phyloP scores from a whole-genome alignment of 208 protist genomes.

The Trypanosomatidae sp. region DNA sequence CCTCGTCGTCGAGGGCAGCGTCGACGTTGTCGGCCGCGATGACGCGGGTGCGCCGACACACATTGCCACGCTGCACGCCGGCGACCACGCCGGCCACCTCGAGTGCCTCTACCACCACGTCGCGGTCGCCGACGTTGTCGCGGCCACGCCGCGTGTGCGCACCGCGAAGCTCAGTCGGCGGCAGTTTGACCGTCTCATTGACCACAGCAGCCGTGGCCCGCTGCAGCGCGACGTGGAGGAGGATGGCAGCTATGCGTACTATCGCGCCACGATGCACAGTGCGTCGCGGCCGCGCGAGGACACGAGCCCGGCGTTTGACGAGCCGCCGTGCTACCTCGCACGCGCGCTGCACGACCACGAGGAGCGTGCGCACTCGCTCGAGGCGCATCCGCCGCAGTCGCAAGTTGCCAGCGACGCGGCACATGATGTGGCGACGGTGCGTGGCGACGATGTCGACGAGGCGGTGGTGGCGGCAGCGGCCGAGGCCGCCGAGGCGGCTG shows the following conservation, averaged over 20 bases:
- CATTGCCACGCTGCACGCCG: slow-evolving; percentile 19
- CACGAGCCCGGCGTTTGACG: slow-evolving; percentile 22
- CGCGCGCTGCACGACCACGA: slow-evolving; percentile 8
- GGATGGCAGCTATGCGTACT: slow-evolving; percentile 25
- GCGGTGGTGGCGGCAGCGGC: no score
- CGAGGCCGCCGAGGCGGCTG: no score
- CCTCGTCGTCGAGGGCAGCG: slow-evolving; percentile 48
- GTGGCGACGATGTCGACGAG: no score
- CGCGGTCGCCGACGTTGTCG: slow-evolving; percentile 40
- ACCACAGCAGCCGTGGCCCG: slow-evolving; percentile 10
- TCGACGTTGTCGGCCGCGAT: slow-evolving; percentile 25
- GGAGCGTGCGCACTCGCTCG: background rate
- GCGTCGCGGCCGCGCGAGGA: slow-evolving; percentile 16
- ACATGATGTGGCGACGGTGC: no score
- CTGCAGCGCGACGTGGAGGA: slow-evolving; percentile 19
- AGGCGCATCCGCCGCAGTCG: no score
- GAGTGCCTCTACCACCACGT: slow-evolving; percentile 67
- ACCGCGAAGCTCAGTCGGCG: slow-evolving; percentile 53
- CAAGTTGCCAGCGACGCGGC: no score
- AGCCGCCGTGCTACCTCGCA: slow-evolving; percentile 13
- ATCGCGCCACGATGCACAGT: slow-evolving; percentile 20
- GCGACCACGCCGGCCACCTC: slow-evolving; percentile 42
- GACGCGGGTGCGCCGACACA: slow-evolving; percentile 13
- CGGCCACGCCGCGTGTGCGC: slow-evolving; percentile 17
- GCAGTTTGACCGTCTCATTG: slow-evolving; percentile 49